A percentile compares a stretch with the other conserved stretches of the same genome.
Conservation (phyloP, 306 rosid species). For the Cicer bijugum region DNA sequence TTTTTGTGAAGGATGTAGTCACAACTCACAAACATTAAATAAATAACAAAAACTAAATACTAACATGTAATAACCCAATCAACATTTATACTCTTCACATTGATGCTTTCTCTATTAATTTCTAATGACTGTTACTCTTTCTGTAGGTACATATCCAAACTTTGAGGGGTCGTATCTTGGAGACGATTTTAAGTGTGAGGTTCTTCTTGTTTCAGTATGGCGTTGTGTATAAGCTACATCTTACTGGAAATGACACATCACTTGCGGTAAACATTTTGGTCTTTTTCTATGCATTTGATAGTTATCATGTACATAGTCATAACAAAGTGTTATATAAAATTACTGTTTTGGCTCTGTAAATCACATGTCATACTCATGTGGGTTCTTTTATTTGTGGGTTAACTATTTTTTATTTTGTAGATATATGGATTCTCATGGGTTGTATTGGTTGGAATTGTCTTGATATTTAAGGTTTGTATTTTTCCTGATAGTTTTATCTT, state of each 20-base stretch:
- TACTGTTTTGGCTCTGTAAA: neutral
- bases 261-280: slow-evolving; percentile 66
- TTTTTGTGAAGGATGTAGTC: neutral
- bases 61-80: neutral
- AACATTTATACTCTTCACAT: slow-evolving; percentile 17
- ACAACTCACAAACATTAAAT: neutral
- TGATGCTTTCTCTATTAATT: slow-evolving; percentile 20
- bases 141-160: slow-evolving; percentile 84
- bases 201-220: slow-evolving; percentile 85
- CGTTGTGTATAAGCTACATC: slow-evolving; percentile 84
- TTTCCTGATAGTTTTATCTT: slow-evolving; percentile 27
- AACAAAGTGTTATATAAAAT: slow-evolving; percentile 1
- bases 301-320: slow-evolving; percentile 26
- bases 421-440: slow-evolving; percentile 93
- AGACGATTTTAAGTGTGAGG: slow-evolving; percentile 85
- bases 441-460: slow-evolving; percentile 69
- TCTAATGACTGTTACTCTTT: slow-evolving; percentile 39
- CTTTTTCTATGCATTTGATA: slow-evolving; percentile 31
- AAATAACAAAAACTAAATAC: slow-evolving; percentile 24
- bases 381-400: slow-evolving; percentile 23
- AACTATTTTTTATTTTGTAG: slow-evolving; percentile 53
- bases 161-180: slow-evolving; percentile 85
- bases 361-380: neutral
- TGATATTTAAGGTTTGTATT: slow-evolving; percentile 85
- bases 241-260: slow-evolving; percentile 74